A percentile compares a stretch with the other conserved stretches of the same genome.
phyloP scores from a whole-genome alignment of 768 basidiomycete genomes.

The Wakefieldia striispora region DNA sequence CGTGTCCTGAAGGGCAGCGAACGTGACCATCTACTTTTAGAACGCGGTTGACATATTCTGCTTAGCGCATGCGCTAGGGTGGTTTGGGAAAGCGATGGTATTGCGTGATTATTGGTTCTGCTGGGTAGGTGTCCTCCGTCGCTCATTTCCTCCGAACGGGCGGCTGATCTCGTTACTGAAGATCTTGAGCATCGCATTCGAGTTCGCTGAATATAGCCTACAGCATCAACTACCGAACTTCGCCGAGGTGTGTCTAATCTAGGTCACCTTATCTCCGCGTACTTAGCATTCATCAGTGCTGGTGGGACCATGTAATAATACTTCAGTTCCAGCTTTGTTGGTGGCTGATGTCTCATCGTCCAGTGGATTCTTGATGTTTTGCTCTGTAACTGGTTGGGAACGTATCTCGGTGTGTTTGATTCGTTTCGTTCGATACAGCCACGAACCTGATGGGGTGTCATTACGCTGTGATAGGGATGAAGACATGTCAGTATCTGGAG shows the following conservation, averaged over 20 bases:
- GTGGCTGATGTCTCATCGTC: conserved; percentile 13
- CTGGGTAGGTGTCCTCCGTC: conserved; percentile 54
- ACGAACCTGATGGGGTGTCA: conserved; percentile 13
- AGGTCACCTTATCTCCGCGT: conserved; percentile 16
- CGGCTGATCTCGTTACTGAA: conserved; percentile 29
- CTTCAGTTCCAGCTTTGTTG: conserved; percentile 2
- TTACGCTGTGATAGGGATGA: conserved; percentile 58
- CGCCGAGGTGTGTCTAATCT: conserved; percentile 59
- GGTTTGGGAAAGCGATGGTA: conserved; percentile 91
- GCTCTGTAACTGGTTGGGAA: conserved; percentile 86
- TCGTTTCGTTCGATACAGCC: conserved; percentile 5
- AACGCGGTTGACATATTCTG: conserved; percentile 86
- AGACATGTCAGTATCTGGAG: conserved; percentile 82
- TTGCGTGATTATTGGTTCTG: conserved; percentile 93
- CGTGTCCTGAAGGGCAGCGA: neutral
- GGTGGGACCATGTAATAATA: conserved; percentile 87
- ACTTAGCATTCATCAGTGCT: conserved; percentile 52
- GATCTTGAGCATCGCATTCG: conserved; percentile 87
- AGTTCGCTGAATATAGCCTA: conserved; percentile 84
- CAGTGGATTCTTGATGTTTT: conserved; percentile 88
- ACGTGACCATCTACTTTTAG: conserved; percentile 36
- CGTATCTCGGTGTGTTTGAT: conserved; percentile 61
- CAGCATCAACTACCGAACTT: conserved; percentile 90
- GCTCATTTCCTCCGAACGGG: neutral
- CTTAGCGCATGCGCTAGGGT: conserved; percentile 79